Base-by-base conservation (phyloP, 1,284 basidiomycete genomes). In the Erythrobasidium hasegawianum region DNA sequence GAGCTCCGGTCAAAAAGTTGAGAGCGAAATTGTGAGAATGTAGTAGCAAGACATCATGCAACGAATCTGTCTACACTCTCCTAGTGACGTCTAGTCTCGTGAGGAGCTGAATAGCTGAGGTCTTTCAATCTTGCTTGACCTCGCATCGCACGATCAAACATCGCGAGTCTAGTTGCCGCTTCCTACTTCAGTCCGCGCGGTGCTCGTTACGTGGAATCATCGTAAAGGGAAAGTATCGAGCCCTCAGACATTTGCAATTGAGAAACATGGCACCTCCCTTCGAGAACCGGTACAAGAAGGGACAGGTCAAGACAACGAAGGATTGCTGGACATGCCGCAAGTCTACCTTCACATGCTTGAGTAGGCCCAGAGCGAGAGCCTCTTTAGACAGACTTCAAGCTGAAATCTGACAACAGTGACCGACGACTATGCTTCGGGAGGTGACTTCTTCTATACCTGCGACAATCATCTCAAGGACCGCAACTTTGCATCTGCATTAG, bases 251-350 rank as follows among this genome's bases (percentile, higher is more conserved):
- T 47, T 14, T 16, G 43, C 4, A 33, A 33, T 16, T 16, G 43
- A n/a, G 7, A 5, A 5, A 5, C 16, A 50, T 52, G 26, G 39
- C 55, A 26, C 41, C 62, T 14, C 43, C 62, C 20, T 65, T 65
- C 56, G 45, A 33, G 47, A 65, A 65, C 29, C 24, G 47, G 18
- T 65, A 65, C 47, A 57, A 58, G 45, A 49, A 52, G 22, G 45
- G 39, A 20, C 45, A 65, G 26, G 62, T 65, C 39, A 65, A 65
- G 55, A 65, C 62, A 24, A 45, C 38, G 41, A 65, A 65, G 49
- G 62, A 65, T 38, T 65, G 62, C 62, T 65, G 62, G 62, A 65
- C 62, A 29, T 65, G 62, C 33, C 41, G 62, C 24, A 65, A 65
- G 49, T 45, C 41, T 5, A 65, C 62, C 18, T 57, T 3, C 29